A percentile compares a stretch with the other conserved stretches of the same genome.
Conservation (phyloP, 23 red algal genomes). For the Agarophyton chilense region DNA sequence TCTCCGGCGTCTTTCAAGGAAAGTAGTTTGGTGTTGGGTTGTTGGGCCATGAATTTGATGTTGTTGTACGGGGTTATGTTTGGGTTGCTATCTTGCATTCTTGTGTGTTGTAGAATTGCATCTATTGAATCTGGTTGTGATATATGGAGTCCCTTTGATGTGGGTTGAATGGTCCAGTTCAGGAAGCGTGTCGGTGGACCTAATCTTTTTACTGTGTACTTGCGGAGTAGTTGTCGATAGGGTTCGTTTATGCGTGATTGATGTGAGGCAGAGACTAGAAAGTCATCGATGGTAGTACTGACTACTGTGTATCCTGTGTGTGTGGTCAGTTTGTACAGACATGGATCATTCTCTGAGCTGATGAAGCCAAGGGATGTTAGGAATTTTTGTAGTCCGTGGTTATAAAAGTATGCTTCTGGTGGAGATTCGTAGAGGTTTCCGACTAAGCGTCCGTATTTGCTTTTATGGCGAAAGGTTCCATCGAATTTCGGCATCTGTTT, state of each 20-base stretch:
- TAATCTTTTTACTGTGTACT: conserved; percentile 5
- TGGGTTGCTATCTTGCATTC: not conserved
- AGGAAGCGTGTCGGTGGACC: not conserved
- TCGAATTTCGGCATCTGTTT: not conserved
- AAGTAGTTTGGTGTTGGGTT: not conserved
- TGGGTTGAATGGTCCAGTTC: not conserved
- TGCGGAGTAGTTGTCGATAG: not conserved
- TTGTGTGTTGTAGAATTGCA: not conserved
- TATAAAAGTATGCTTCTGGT: not conserved
- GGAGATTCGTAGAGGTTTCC: conserved; percentile 12
- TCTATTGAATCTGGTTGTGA: conserved; percentile 8
- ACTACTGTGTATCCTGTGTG: not conserved
- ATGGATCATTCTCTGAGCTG: not conserved
- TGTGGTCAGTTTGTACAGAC: not conserved
- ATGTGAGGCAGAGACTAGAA: not conserved
- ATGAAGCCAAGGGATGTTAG: not conserved
- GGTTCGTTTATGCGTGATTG: not conserved
- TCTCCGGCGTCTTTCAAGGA: not conserved
- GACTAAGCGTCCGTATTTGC: not conserved
- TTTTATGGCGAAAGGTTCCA: not conserved
- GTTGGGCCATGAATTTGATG: not conserved
- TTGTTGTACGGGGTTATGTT: not conserved
- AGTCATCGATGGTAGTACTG: not conserved
- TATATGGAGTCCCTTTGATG: not conserved
- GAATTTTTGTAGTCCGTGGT: not conserved